These are phyloP conservation scores for Verbascum thapsus DNA, from an alignment of 257 asterid species.

Conservation along the genomic window DNA sequence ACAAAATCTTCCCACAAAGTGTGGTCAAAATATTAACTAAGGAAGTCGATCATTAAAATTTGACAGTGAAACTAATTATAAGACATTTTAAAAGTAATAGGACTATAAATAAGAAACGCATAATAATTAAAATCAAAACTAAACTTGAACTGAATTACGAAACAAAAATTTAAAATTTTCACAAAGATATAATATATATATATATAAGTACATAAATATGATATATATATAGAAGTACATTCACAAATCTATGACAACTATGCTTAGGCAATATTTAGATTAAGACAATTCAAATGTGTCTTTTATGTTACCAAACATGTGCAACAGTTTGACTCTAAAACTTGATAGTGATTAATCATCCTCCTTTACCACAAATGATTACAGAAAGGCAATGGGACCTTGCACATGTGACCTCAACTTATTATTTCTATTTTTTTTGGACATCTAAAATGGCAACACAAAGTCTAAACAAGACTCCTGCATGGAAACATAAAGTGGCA, in stretches of 20 bases:
- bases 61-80: no score
- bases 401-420: conserved; percentile 36
- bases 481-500: conserved; percentile 55
- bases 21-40: no score
- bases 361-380: conserved; percentile 38
- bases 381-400: conserved; percentile 38
- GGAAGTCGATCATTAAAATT: no score
- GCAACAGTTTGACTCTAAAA: conserved; percentile 29
- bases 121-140: no score
- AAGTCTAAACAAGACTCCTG: conserved; percentile 46
- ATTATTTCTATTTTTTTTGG: conserved; percentile 21
- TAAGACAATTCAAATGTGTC: conserved; percentile 25
- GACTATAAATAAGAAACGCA: no score
- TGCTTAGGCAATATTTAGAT: background rate
- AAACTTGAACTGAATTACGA: no score
- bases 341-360: conserved; percentile 26
- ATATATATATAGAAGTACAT: no score
- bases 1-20: no score
- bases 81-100: no score
- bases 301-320: conserved; percentile 31
- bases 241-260: background rate
- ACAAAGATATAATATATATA: no score
- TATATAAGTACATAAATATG: no score
- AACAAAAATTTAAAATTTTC: no score
- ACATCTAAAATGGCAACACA: conserved; percentile 38